A percentile compares a stretch with the other conserved stretches of the same genome.
Evolutionary conservation across 2,329 filamentous ascomycete genomes (phyloP).

Genomic region (Xylariomycetidae sp.): DNA sequence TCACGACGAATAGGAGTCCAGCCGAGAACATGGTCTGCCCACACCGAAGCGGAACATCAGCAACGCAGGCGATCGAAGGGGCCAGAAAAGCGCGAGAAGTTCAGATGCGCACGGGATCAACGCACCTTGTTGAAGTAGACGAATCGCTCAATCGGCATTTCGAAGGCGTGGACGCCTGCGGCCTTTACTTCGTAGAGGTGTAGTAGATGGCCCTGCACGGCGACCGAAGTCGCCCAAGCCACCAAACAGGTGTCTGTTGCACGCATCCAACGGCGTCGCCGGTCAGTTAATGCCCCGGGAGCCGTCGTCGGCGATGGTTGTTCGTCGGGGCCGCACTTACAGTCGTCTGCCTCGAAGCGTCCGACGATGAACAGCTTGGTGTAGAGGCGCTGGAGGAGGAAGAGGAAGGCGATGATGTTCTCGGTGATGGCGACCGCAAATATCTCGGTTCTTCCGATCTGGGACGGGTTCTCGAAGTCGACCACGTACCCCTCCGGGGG

Average conservation of each 20-base stretch:
- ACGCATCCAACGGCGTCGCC: neutral
- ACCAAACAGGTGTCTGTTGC: neutral
- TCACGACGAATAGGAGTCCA: neutral
- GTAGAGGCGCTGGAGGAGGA: conserved; percentile 8
- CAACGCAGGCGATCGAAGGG: too few species aligned
- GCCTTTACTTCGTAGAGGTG: conserved; percentile 1
- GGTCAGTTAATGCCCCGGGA: neutral
- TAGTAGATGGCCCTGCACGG: conserved; percentile 4
- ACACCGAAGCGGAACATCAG: too few species aligned
- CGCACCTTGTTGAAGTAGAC: conserved; percentile 3
- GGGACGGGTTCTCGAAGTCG: conserved; percentile 6
- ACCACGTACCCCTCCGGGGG: conserved; percentile 8
- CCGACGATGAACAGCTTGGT: conserved; percentile 6
- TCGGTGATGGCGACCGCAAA: conserved; percentile 3
- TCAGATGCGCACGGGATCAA: neutral
- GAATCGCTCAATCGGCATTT: conserved; percentile 6
- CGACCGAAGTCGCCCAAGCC: conserved; percentile 1
- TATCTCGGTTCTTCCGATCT: neutral
- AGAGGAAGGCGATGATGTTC: conserved; percentile 3
- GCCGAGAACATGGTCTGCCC: neutral
- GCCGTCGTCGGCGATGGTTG: neutral
- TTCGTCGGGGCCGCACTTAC: too few species aligned
- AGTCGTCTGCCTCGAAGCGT: conserved; percentile 7
- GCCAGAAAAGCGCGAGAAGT: neutral
- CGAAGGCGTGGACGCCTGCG: conserved; percentile 7